These are phyloP conservation scores for Adansonia rubrostipa DNA, from an alignment of 441 rosid species.

Conservation along the genomic window DNA sequence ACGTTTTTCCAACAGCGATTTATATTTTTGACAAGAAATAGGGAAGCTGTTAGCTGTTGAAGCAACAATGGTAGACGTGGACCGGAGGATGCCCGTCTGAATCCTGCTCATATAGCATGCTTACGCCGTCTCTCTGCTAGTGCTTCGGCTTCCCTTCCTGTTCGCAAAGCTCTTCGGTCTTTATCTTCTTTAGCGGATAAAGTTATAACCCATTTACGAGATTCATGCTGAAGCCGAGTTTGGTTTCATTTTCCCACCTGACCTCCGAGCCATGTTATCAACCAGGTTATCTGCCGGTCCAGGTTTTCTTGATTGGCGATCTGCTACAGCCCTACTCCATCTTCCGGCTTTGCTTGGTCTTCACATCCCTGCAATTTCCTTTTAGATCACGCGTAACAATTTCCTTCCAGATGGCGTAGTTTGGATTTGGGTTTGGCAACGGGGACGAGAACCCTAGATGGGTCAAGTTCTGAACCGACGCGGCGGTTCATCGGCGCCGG, in stretches of 20 bases:
- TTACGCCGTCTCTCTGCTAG: constrained; percentile 94
- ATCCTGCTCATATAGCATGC: constrained; percentile 90
- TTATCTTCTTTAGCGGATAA: constrained; percentile 75
- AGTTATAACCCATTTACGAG: constrained; percentile 71
- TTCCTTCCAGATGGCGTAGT: constrained; percentile 22
- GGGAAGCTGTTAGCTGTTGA: not conserved
- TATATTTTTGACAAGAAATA: no score
- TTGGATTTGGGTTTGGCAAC: no score
- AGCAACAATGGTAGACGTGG: constrained; percentile 87
- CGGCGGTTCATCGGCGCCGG: no score
- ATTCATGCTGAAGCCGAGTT: constrained; percentile 85
- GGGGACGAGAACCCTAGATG: no score
- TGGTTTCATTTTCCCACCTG: constrained; percentile 89
- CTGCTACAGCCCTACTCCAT: constrained; percentile 73
- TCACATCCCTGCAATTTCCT: constrained; percentile 83
- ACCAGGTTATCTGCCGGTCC: constrained; percentile 87
- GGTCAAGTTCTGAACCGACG: no score
- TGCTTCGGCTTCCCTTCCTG: constrained; percentile 55
- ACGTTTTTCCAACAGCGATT: no score
- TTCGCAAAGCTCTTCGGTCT: constrained; percentile 67
- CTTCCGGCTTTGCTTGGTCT: constrained; percentile 86
- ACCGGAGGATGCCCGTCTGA: constrained; percentile 89
- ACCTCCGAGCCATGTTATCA: constrained; percentile 82
- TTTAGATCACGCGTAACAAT: constrained; percentile 84
- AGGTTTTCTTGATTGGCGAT: constrained; percentile 94